These are phyloP conservation scores for Trifolium pratense DNA, from an alignment of 306 rosid species.

Conservation along the genomic window DNA sequence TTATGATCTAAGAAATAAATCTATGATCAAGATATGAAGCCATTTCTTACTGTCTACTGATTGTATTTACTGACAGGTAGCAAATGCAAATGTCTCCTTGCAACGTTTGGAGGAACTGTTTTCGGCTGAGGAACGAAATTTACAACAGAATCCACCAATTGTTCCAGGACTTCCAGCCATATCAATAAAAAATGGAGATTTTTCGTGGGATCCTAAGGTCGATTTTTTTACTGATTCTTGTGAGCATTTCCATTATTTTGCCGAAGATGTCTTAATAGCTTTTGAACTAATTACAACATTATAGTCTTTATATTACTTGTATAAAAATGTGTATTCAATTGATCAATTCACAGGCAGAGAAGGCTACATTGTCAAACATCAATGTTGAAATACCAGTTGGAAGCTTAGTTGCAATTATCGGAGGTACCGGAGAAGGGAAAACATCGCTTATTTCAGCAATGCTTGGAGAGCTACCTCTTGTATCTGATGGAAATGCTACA, in stretches of 20 bases:
- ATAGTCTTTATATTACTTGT: background rate
- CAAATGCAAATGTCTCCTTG: slow-evolving; percentile 80
- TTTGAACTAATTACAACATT: background rate
- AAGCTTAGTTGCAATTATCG: slow-evolving; percentile 86
- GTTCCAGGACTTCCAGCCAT: slow-evolving; percentile 76
- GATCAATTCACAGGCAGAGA: slow-evolving; percentile 58
- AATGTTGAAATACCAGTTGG: slow-evolving; percentile 77
- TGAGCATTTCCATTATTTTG: background rate
- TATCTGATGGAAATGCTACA: slow-evolving; percentile 52
- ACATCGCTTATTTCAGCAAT: slow-evolving; percentile 85
- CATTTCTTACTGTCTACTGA: slow-evolving; percentile 7
- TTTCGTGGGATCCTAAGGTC: slow-evolving; percentile 90
- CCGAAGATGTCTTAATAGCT: background rate
- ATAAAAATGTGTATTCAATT: slow-evolving; percentile 14
- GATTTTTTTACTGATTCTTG: slow-evolving; percentile 19
- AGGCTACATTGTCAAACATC: slow-evolving; percentile 67
- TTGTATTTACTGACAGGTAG: slow-evolving; percentile 59
- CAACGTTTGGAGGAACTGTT: slow-evolving; percentile 84
- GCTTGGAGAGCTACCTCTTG: slow-evolving; percentile 78
- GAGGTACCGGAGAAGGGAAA: slow-evolving; percentile 95
- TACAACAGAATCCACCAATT: slow-evolving; percentile 67
- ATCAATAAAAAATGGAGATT: slow-evolving; percentile 70
- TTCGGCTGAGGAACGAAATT: slow-evolving; percentile 66
- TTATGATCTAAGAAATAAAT: background rate
- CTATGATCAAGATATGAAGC: slow-evolving; percentile 4